Conservation (phyloP, 2,329 filamentous ascomycete genomes). For the Trichoderma oligosporum region DNA sequence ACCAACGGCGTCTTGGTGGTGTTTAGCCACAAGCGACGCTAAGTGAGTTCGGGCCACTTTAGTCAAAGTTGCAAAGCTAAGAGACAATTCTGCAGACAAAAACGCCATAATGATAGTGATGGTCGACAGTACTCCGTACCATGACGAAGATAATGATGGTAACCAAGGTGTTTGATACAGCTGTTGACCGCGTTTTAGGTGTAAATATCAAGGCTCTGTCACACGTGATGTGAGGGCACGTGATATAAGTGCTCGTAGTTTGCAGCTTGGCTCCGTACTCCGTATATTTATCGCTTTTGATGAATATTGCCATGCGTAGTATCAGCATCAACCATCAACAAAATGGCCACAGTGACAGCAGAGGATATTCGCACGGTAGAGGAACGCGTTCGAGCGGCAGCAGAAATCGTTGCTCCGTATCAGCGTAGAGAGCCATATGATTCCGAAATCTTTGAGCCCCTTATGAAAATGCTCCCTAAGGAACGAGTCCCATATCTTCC, state of each 20-base stretch:
- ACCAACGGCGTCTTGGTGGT: too few relatives aligned
- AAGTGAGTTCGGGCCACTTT: too few relatives aligned
- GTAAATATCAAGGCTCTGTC: background rate
- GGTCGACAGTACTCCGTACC: too few relatives aligned
- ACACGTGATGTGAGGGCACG: background rate
- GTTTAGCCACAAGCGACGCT: too few relatives aligned
- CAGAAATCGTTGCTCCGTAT: background rate
- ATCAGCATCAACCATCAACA: background rate
- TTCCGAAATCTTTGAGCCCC: background rate
- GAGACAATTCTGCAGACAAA: too few relatives aligned
- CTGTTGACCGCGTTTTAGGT: too few relatives aligned
- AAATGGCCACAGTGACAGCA: background rate
- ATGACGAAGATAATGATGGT: too few relatives aligned
- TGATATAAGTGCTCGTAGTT: too few relatives aligned
- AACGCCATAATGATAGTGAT: too few relatives aligned
- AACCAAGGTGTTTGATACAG: too few relatives aligned
- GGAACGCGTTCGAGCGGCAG: background rate
- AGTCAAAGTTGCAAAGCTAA: too few relatives aligned
- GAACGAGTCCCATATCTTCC: background rate
- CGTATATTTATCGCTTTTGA: background rate
- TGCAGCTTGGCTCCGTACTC: too few relatives aligned
- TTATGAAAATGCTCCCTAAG: background rate
- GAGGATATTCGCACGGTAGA: background rate
- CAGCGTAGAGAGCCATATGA: background rate
- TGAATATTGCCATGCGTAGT: background rate